Conservation (phyloP, 495 filamentous ascomycete species). For the Penicillium roqueforti region DNA sequence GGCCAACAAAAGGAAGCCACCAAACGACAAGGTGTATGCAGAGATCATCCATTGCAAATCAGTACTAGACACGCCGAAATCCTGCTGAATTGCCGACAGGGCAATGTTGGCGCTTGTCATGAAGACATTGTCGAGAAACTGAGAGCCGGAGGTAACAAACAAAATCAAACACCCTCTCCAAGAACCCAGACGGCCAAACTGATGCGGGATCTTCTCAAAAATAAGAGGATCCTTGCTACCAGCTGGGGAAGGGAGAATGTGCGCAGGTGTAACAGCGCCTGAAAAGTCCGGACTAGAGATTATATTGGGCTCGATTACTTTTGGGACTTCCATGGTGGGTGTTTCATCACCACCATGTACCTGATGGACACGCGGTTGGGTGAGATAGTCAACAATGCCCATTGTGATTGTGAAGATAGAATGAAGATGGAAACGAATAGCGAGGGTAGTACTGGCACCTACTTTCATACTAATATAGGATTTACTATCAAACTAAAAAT, state of each 20-base stretch:
- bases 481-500: constrained; percentile 5
- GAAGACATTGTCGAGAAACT: constrained; percentile 39
- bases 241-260: constrained; percentile 15
- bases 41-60: constrained; percentile 41
- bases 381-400: constrained; percentile 16
- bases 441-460: not conserved
- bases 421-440: constrained; percentile 2
- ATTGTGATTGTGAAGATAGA: constrained; percentile 11
- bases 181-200: constrained; percentile 28
- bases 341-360: constrained; percentile 7
- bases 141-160: constrained; percentile 36
- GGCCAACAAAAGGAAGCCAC: constrained; percentile 32
- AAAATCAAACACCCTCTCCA: constrained; percentile 35
- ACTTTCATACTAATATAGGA: constrained; percentile 6
- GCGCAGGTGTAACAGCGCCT: constrained; percentile 2
- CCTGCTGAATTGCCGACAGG: constrained; percentile 34
- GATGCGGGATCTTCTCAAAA: constrained; percentile 24
- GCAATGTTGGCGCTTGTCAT: constrained; percentile 40
- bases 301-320: constrained; percentile 19
- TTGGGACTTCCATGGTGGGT: constrained; percentile 4
- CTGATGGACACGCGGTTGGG: constrained; percentile 14
- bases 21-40: constrained; percentile 37
- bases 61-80: constrained; percentile 32
- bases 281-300: constrained; percentile 19
- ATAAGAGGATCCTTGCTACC: constrained; percentile 18